Base-by-base conservation (phyloP, 179 eudicot genomes). In the Vitellaria paradoxa region DNA sequence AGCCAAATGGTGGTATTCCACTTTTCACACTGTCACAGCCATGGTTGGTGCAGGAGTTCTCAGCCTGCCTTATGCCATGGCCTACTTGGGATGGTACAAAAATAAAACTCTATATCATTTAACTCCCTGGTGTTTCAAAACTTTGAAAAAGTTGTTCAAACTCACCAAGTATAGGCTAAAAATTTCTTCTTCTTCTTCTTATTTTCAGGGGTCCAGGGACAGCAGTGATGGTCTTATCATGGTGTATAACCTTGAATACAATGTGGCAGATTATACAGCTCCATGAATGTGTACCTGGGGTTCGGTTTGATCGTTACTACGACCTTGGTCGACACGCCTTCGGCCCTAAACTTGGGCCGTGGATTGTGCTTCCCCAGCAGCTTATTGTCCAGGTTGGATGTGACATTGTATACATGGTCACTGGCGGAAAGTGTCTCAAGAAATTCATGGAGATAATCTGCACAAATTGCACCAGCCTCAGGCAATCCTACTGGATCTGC, bases 31-130 rank as follows among this genome's bases (percentile, higher is more conserved):
- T 0, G 97, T 92, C 83, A 92, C 94, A 13, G 97, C 93, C 83
- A 92, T 92, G 94, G 97, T 92, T 80, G 97, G 97, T 64, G 97
- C 94, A 6, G 97, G 97, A 24, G 94, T 92, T 83, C 94, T 92
- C 75, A 89, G 94, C 87, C 86, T 92, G 74, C 94, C 97, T 56
- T 90, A 90, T 82, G 97, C 94, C 77, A 92, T 92, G 97, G 89
- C 94, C 69, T 90, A 88, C 83, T 80, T 92, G 37, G 92, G 97
- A 87, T 92, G 97, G 97, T 92, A 91, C 24, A 18, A 13, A 70
- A 3, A 40, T 23, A 13, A 11, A 24, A 52, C 21, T 30, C 62
- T 70, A n/a, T 47, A 26, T 53, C n/a, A 26, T 10, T 30, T 45
- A 6, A 40, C 24, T 65, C 13, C 53, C 26, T 40, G 45, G 42